Evolutionary conservation across 2,329 filamentous ascomycete species (phyloP).

Genomic region (Curvularia hawaiiensis): DNA sequence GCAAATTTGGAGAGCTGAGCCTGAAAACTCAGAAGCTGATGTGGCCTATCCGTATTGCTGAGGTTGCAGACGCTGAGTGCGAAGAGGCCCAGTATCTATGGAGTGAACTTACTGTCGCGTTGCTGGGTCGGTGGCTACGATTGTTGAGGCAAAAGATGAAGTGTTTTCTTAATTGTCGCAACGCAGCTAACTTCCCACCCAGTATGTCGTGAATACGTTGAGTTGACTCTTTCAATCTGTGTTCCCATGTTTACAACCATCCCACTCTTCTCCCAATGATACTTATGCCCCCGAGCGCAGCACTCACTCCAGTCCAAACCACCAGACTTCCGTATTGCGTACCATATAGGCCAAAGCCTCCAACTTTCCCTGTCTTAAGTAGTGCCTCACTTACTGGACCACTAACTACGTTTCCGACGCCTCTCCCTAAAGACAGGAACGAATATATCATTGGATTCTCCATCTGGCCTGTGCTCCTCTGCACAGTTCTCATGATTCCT

Average conservation of each 20-base stretch:
- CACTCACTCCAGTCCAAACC: slow-evolving; percentile 50
- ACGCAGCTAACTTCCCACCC: too few species aligned
- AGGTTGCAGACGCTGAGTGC: background rate
- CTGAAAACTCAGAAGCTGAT: background rate
- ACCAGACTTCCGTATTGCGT: slow-evolving; percentile 50
- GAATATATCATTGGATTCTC: slow-evolving; percentile 53
- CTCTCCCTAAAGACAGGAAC: slow-evolving; percentile 53
- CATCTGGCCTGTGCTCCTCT: slow-evolving; percentile 20
- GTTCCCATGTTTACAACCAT: background rate
- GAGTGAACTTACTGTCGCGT: background rate
- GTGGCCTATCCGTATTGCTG: background rate
- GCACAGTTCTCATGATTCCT: slow-evolving; percentile 34
- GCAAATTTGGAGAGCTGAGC: background rate
- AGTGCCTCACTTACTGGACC: slow-evolving; percentile 57
- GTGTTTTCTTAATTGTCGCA: background rate
- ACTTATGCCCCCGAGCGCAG: slow-evolving; percentile 38
- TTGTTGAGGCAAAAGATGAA: background rate
- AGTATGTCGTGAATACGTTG: too few species aligned
- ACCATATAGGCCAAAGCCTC: slow-evolving; percentile 43
- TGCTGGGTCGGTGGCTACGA: background rate
- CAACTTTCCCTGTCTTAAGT: slow-evolving; percentile 29
- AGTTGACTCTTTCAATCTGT: background rate
- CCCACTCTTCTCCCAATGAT: slow-evolving; percentile 24
- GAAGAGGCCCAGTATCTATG: background rate
- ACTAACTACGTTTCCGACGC: slow-evolving; percentile 56